phyloP scores from a whole-genome alignment of 2,329 filamentous ascomycete genomes.

The Ceratocystis ficicola region DNA sequence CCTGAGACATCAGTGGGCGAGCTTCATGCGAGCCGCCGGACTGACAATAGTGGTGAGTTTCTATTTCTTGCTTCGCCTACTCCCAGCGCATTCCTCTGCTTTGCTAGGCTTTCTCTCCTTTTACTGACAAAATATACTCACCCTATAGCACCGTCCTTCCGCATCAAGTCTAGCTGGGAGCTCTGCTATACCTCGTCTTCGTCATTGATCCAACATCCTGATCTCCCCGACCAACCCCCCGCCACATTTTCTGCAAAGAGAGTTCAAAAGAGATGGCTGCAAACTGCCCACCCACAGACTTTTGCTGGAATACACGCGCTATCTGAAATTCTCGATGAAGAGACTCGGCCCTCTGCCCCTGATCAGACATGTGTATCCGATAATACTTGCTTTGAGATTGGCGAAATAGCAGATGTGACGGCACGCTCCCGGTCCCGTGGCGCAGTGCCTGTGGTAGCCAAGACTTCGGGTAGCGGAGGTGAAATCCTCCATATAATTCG shows the following conservation, averaged over 20 bases:
- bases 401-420: slow-evolving; percentile 39
- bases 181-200: slow-evolving; percentile 20
- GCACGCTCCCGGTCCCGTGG: slow-evolving; percentile 18
- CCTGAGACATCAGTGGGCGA: slow-evolving; percentile 10
- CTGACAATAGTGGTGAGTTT: slow-evolving; percentile 15
- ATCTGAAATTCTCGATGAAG: slow-evolving; percentile 30
- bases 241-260: slow-evolving; percentile 20
- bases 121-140: background rate
- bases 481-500: slow-evolving; percentile 45
- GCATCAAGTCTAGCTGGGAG: slow-evolving; percentile 18
- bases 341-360: slow-evolving; percentile 23
- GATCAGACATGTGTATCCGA: slow-evolving; percentile 13
- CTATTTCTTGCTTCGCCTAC: background rate
- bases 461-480: slow-evolving; percentile 44
- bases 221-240: background rate
- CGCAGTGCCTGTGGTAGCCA: slow-evolving; percentile 33
- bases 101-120: background rate
- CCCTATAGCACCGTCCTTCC: slow-evolving; percentile 16
- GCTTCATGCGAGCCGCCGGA: slow-evolving; percentile 11
- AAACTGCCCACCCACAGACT: slow-evolving; percentile 40
- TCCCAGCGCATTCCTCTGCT: background rate
- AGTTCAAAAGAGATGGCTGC: slow-evolving; percentile 39
- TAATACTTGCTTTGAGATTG: slow-evolving; percentile 39
- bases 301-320: slow-evolving; percentile 31
- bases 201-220: slow-evolving; percentile 2